Evolutionary conservation across 768 basidiomycete species (phyloP).

Genomic region (Leucocoprinus birnbaumii): DNA sequence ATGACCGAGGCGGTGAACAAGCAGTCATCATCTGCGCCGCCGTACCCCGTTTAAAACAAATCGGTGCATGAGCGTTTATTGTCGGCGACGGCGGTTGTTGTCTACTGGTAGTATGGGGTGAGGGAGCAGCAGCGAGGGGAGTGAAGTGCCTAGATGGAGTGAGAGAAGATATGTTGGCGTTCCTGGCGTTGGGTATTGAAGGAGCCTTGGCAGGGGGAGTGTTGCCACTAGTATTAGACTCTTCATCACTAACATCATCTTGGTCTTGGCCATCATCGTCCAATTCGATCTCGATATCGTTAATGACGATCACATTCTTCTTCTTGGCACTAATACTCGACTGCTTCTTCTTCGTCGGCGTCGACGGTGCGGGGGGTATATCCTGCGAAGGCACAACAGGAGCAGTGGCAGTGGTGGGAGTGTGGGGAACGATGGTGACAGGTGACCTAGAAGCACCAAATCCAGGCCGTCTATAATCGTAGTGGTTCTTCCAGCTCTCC

Average conservation of each 20-base stretch:
- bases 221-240: too few relatives aligned
- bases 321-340: conserved; percentile 14
- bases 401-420: background rate
- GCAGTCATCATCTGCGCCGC: too few relatives aligned
- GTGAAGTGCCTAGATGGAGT: background rate
- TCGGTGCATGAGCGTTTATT: background rate
- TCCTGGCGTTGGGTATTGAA: conserved; percentile 2
- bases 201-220: conserved; percentile 11
- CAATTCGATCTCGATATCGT: conserved; percentile 37
- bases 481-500: too few relatives aligned
- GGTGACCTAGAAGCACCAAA: background rate
- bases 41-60: conserved; percentile 10
- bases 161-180: background rate
- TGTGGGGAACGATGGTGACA: background rate
- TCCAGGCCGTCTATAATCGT: background rate
- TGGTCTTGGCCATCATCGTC: conserved; percentile 23
- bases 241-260: conserved; percentile 14
- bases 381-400: background rate
- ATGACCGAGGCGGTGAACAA: background rate
- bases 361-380: conserved; percentile 2
- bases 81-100: background rate
- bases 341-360: background rate
- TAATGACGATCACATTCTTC: conserved; percentile 34
- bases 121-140: background rate
- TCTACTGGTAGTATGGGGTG: too few relatives aligned